A percentile compares a stretch with the other conserved stretches of the same genome.
Evolutionary conservation across 1,139 yeast genomes (phyloP).

Genomic region (Pichiaceae sp.): DNA sequence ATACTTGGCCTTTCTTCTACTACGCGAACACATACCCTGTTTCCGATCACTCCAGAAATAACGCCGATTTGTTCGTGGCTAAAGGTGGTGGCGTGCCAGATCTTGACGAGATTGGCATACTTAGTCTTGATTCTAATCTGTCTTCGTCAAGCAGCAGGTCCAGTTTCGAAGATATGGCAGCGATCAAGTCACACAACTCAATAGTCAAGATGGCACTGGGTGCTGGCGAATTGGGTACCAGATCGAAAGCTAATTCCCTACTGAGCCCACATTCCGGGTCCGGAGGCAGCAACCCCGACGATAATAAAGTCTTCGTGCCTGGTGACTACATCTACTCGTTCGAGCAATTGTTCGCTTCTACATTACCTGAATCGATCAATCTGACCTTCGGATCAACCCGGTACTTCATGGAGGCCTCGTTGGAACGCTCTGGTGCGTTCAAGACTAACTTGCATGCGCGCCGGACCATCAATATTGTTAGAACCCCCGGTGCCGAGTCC

Average conservation of each 20-base stretch:
- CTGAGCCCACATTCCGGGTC: neutral
- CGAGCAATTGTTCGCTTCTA: conserved; percentile 79
- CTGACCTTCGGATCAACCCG: conserved; percentile 77
- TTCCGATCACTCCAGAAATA: conserved; percentile 35
- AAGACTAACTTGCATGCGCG: conserved; percentile 64
- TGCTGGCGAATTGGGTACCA: conserved; percentile 16
- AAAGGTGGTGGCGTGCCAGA: conserved; percentile 23
- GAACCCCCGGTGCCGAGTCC: conserved; percentile 72
- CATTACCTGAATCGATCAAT: conserved; percentile 70
- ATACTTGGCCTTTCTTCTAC: conserved; percentile 88
- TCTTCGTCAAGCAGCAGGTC: conserved; percentile 20
- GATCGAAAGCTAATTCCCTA: neutral
- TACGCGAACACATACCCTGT: conserved; percentile 15
- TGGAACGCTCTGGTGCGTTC: conserved; percentile 79
- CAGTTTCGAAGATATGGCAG: conserved; percentile 13
- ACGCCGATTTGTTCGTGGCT: conserved; percentile 45
- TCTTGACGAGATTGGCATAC: conserved; percentile 20
- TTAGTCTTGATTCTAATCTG: conserved; percentile 25
- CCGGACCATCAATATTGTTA: conserved; percentile 55
- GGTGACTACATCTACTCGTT: conserved; percentile 91
- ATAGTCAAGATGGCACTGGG: conserved; percentile 30
- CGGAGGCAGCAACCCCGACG: conserved; percentile 8
- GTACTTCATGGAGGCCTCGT: conserved; percentile 58
- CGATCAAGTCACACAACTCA: conserved; percentile 26
- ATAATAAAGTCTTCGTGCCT: conserved; percentile 44